phyloP scores from a whole-genome alignment of 805 yeast genomes.

The Candida nitratophila region DNA sequence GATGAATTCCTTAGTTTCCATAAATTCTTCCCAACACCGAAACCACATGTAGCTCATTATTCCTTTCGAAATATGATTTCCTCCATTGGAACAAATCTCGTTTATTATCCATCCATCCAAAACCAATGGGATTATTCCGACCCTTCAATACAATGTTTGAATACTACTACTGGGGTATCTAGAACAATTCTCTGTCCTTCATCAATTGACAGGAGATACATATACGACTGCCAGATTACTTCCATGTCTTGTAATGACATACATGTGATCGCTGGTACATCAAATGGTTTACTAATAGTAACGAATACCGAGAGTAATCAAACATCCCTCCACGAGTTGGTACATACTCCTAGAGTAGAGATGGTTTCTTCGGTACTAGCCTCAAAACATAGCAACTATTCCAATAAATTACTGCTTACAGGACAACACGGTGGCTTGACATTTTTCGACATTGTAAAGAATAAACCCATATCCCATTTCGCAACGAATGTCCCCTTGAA shows the following conservation, averaged over 20 bases:
- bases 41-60: constrained; percentile 47
- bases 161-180: constrained; percentile 11
- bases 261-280: no score
- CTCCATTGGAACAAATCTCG: constrained; percentile 24
- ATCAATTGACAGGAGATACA: no score
- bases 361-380: constrained; percentile 36
- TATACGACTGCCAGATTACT: no score
- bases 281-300: no score
- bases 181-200: no score
- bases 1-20: no score
- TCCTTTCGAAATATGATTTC: constrained; percentile 48
- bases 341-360: no score
- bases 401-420: constrained; percentile 33
- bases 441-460: constrained; percentile 29
- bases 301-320: no score
- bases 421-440: constrained; percentile 43
- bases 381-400: constrained; percentile 13
- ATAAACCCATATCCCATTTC: constrained; percentile 8
- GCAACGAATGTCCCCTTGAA: constrained; percentile 43
- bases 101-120: constrained; percentile 14
- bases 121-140: constrained; percentile 6
- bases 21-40: constrained; percentile 34
- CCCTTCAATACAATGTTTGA: constrained; percentile 11
- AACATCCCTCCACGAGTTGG: no score
- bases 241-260: no score